A percentile compares a stretch with the other conserved stretches of the same genome.
Conservation (phyloP, 139 green algal species). For the Parachlorella kessleri region DNA sequence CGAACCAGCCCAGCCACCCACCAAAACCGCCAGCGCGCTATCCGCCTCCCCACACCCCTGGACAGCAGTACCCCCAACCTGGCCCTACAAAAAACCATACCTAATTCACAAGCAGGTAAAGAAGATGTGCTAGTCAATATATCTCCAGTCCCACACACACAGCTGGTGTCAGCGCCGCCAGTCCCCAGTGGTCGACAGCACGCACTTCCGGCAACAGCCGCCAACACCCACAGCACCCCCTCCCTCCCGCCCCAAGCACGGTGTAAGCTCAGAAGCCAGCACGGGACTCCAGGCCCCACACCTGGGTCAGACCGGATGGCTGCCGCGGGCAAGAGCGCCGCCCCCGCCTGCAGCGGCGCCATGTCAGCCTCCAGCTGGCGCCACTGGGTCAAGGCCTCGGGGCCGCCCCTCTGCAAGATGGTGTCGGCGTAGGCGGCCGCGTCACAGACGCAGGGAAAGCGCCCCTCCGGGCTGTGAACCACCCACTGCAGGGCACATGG, state of each 20-base stretch:
- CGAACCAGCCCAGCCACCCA: no score
- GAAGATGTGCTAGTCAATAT: constrained; percentile 25
- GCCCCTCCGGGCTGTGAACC: constrained; percentile 68
- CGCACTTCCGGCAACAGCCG: no score
- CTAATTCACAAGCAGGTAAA: constrained; percentile 51
- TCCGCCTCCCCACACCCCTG: no score
- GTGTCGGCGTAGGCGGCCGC: constrained; percentile 56
- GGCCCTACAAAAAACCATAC: constrained; percentile 66
- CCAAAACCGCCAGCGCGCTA: no score
- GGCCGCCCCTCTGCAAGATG: constrained; percentile 52
- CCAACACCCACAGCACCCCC: no score
- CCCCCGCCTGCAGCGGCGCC: constrained; percentile 81
- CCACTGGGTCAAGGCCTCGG: constrained; percentile 63
- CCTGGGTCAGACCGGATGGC: constrained; percentile 73
- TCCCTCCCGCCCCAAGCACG: no score
- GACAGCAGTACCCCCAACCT: no score
- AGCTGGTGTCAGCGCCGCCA: no score
- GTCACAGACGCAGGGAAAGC: constrained; percentile 66
- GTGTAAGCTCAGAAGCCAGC: no score
- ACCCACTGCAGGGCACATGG: constrained; percentile 78
- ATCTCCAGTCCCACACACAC: constrained; percentile 37
- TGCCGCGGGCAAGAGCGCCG: constrained; percentile 80
- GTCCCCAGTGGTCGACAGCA: no score
- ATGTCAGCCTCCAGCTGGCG: constrained; percentile 73
- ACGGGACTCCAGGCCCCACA: no score